Evolutionary conservation across 768 basidiomycete species (phyloP).

Genomic region (Lentinula raphanica): DNA sequence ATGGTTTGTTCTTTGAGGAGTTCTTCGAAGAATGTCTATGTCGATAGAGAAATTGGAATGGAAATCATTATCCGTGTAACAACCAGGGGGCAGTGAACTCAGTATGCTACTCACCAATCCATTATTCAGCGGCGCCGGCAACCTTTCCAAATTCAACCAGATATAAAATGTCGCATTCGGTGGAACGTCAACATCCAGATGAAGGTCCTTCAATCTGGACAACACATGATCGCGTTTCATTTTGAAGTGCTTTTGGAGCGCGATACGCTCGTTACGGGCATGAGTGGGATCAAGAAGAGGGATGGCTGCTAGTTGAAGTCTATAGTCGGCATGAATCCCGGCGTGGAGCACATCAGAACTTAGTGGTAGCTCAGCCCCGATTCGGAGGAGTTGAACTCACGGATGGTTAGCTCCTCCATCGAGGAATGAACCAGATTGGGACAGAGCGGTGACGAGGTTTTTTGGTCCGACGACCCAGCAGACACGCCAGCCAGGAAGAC

Average conservation of each 20-base stretch:
- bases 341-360: no score
- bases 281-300: conserved; percentile 70
- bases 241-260: conserved; percentile 89
- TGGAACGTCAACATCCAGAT: conserved; percentile 70
- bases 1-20: conserved; percentile 87
- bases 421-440: conserved; percentile 85
- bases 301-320: conserved; percentile 84
- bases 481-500: conserved; percentile 90
- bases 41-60: neutral
- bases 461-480: conserved; percentile 94
- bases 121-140: conserved; percentile 81
- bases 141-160: conserved; percentile 81
- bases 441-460: conserved; percentile 81
- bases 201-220: conserved; percentile 69
- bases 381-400: conserved; percentile 43
- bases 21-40: conserved; percentile 89
- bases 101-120: conserved; percentile 54
- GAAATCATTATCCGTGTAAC: no score
- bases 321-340: conserved; percentile 20
- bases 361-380: no score
- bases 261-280: conserved; percentile 69
- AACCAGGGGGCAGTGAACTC: no score
- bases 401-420: conserved; percentile 95
- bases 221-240: conserved; percentile 88
- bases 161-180: conserved; percentile 89